Evolutionary conservation across 345 rosid genomes (phyloP).

Genomic region (Raphanus sativus): DNA sequence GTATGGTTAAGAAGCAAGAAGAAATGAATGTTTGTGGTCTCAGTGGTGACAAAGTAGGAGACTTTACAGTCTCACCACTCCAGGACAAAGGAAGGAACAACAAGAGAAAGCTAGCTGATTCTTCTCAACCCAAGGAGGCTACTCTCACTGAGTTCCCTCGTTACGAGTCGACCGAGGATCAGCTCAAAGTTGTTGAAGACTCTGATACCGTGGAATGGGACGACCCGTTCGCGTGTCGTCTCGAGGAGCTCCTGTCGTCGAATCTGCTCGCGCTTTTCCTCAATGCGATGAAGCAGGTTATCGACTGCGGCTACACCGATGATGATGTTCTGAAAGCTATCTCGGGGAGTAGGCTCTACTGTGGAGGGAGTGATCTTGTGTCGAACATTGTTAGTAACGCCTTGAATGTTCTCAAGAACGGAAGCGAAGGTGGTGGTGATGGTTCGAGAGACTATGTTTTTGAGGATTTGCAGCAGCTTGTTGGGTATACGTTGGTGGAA

Average conservation of each 20-base stretch:
- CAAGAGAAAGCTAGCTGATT: slow-evolving; percentile 88
- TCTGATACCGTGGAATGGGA: slow-evolving; percentile 79
- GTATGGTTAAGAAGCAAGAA: slow-evolving; percentile 34
- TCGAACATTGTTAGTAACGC: slow-evolving; percentile 59
- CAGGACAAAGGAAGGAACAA: slow-evolving; percentile 85
- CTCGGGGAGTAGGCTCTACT: slow-evolving; percentile 44
- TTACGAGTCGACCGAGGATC: slow-evolving; percentile 28
- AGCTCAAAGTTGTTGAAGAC: slow-evolving; percentile 33
- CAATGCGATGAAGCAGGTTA: slow-evolving; percentile 46
- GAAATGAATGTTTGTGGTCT: slow-evolving; percentile 17
- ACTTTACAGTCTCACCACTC: slow-evolving; percentile 45
- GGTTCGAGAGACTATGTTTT: slow-evolving; percentile 39
- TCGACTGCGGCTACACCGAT: slow-evolving; percentile 48
- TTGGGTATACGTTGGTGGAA: slow-evolving; percentile 75
- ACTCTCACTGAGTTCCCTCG: slow-evolving; percentile 43
- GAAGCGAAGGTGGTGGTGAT: slow-evolving; percentile 44
- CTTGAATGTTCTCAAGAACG: slow-evolving; percentile 59
- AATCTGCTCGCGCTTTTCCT: slow-evolving; percentile 42
- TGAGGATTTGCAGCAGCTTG: slow-evolving; percentile 55
- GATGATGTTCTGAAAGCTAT: slow-evolving; percentile 45
- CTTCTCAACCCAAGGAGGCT: slow-evolving; percentile 37
- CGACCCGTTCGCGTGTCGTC: slow-evolving; percentile 70
- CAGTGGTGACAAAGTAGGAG: slow-evolving; percentile 24
- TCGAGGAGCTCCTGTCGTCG: slow-evolving; percentile 60
- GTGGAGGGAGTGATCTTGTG: slow-evolving; percentile 46